Evolutionary conservation across 257 asterid species (phyloP), one percentile per base, ranked within the genome.

Genomic region (Rauvolfia tetraphylla): DNA sequence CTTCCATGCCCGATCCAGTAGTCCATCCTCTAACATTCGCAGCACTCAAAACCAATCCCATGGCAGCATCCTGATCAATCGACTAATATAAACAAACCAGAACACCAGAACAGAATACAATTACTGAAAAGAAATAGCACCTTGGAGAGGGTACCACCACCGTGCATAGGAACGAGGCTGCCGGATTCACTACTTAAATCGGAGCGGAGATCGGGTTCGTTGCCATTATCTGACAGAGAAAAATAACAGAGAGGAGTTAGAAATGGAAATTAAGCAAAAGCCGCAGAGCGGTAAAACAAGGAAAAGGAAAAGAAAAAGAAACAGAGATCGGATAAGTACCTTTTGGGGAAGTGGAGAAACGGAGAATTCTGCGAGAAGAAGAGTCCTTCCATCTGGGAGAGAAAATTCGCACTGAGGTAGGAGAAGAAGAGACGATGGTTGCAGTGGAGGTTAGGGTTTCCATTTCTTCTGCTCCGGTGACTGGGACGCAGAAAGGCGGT

Each of bases 1-100:
- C 98, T 79, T 93, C 97, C 98, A 93, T 87, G 18, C 98, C 97
- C 51, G 98, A 93, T 46, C 97, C 97, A 53, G 98, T 93, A 3
- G 96, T 94, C 98, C 98, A 94, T 34, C 98, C 98, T 71, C 97
- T 83, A 58, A 92, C 91, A 78, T 85, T 92, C 22, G 89, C 97
- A 0, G 97, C 94, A 68, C 97, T 89, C 73, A 94, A 75, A 6
- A 88, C 97, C 83, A 94, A 85, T 53, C 98, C 97, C 97, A 92
- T 95, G 78, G 97, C 96, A 29, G 85, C 97, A 80, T 95, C 97
- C 99, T 95, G 82, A 57, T 23, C 42, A 36, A 34, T 38, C 59
- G 13, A 71, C 44, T n/a, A 54, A 75, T 4, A 13, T 12, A 31
- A 38, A 70, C 22, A 34, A 51, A 63, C 46, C 22, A 39, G 12